Base-by-base conservation (phyloP, 257 asterid species). In the Gardenia jasminoides region DNA sequence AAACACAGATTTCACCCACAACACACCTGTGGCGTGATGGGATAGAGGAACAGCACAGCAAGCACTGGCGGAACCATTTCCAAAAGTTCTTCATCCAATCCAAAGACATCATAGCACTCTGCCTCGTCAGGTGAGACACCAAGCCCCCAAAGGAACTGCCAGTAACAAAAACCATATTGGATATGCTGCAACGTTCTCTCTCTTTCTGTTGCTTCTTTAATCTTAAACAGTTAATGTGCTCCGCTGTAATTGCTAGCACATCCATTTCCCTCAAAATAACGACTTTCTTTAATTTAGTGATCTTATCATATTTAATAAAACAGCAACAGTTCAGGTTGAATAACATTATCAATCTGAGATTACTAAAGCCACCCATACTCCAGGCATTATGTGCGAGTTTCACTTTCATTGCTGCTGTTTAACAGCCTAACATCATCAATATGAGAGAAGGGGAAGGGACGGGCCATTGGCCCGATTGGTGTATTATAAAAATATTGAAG, bases 21-120 rank as follows among this genome's bases (percentile, higher is more conserved):
- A 79, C 64, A 61, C 78, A 94, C 99, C 97, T 92, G 80, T 15
- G 85, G 6, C 11, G 99, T 95, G 66, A 92, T 59, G 56, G 99
- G 99, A 84, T 89, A 95, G 41, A 95, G 98, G 80, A 92, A 90
- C 84, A 95, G 77, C 50, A 95, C 98, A 2, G 99, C 97, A 0
- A 93, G 93, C 26, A 93, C 97, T 16, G 98, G 99, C 90, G 99
- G 99, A 64, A 96, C 99, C 98, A 93, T 92, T 79, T 84, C 98
- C 89, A 96, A 64, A 67, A 93, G 97, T 62, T 91, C 98, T 70
- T 87, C 96, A 82, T 96, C 99, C 80, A 96, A 91, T 74, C 99
- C 99, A 80, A 90, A 92, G 67, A 96, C 99, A 88, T 96, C 97
- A 80, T 54, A 87, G 91, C 99, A 95, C 90, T 91, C 97, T 16